These are phyloP conservation scores for Zymoseptoria brevis DNA, from an alignment of 2,329 filamentous ascomycete genomes.

Conservation along the genomic window DNA sequence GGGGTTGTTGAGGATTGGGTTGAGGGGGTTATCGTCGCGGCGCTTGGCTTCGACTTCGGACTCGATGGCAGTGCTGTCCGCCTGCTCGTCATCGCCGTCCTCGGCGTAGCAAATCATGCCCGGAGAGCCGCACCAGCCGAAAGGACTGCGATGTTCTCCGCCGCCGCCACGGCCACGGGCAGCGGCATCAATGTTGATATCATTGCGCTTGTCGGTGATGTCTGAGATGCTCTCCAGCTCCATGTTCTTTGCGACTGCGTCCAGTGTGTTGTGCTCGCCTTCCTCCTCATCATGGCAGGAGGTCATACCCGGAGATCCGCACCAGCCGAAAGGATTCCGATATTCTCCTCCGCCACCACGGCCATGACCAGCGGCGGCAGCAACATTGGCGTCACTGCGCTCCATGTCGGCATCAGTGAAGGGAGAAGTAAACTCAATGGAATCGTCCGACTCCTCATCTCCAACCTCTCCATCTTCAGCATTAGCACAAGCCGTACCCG, in stretches of 20 bases:
- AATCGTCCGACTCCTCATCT: not conserved
- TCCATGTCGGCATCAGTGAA: not conserved
- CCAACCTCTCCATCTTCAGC: not conserved
- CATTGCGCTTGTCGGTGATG: too few relatives aligned
- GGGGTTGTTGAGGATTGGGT: not conserved
- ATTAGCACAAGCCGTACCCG: not conserved
- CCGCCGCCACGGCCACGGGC: too few relatives aligned
- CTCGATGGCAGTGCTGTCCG: not conserved
- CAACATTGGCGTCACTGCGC: not conserved
- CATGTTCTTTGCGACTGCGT: too few relatives aligned
- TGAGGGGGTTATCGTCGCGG: not conserved
- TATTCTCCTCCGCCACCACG: not conserved
- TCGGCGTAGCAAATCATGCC: not conserved
- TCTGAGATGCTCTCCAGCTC: too few relatives aligned
- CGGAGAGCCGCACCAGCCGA: not conserved
- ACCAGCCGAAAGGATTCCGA: not conserved
- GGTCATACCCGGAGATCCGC: not conserved
- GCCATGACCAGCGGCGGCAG: not conserved
- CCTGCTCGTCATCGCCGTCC: not conserved
- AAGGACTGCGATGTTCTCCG: not conserved
- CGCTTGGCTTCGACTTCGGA: not conserved
- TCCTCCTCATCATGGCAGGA: not conserved
- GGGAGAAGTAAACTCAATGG: not conserved
- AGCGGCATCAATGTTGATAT: not conserved
- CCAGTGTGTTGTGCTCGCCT: not conserved